Conservation (phyloP, 306 rosid species). For the Astragalus membranaceus region DNA sequence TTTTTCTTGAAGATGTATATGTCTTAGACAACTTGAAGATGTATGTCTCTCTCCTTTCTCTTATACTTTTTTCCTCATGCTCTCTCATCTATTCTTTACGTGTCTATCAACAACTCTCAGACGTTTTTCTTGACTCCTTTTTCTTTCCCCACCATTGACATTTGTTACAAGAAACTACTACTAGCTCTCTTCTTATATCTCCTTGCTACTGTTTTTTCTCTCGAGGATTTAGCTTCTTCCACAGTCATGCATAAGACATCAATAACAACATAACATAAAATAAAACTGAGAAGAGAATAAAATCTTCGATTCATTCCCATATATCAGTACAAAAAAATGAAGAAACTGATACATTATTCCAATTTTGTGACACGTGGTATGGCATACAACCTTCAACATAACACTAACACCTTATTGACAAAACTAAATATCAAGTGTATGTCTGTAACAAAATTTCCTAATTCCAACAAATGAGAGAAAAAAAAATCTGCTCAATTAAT, state of each 20-base stretch:
- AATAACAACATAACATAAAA: background rate
- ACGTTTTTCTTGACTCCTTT: constrained; percentile 47
- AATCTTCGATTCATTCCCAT: constrained; percentile 15
- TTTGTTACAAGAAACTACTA: constrained; percentile 19
- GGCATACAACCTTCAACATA: constrained; percentile 19
- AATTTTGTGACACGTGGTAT: background rate
- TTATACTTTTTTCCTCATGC: background rate
- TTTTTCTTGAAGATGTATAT: too few relatives aligned
- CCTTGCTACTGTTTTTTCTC: constrained; percentile 7
- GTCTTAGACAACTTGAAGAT: too few relatives aligned
- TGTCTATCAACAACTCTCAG: constrained; percentile 39
- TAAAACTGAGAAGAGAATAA: background rate
- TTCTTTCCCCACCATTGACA: constrained; percentile 13
- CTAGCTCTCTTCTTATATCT: background rate
- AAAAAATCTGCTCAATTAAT: constrained; percentile 14
- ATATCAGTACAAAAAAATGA: background rate
- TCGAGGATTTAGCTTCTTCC: background rate
- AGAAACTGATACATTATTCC: background rate
- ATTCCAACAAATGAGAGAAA: background rate
- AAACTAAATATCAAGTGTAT: constrained; percentile 28
- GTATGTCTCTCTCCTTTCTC: background rate
- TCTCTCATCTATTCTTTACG: constrained; percentile 5
- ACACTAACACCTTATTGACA: constrained; percentile 1
- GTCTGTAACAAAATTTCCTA: background rate
- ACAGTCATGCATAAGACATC: background rate